Evolutionary conservation across 176 grass and related monocot genomes (phyloP).

Genomic region (Carex littledalei): DNA sequence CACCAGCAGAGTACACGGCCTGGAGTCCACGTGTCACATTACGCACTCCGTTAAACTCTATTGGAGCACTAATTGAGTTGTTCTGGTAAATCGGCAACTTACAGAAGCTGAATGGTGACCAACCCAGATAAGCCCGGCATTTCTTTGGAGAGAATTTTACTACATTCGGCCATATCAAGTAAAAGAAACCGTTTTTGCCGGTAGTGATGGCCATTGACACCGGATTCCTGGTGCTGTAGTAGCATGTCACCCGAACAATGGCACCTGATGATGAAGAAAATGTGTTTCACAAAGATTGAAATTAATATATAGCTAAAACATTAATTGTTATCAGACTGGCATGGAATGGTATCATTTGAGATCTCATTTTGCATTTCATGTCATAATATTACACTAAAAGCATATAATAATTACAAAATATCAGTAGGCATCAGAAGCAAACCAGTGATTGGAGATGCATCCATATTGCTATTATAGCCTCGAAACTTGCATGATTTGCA

Average conservation of each 20-base stretch:
- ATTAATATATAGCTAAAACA: neutral
- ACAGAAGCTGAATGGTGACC: conserved; percentile 17
- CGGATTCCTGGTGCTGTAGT: neutral
- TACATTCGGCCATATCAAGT: neutral
- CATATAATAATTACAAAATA: neutral
- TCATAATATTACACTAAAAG: neutral
- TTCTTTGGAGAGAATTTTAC: neutral
- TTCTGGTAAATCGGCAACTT: conserved; percentile 6
- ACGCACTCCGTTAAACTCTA: neutral
- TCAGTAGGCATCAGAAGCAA: neutral
- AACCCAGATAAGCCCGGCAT: conserved; percentile 15
- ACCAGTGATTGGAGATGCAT: conserved; percentile 26
- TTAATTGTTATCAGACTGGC: neutral
- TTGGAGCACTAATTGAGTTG: neutral
- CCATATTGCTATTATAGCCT: neutral
- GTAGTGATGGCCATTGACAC: neutral
- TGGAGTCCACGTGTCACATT: neutral
- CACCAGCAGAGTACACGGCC: neutral
- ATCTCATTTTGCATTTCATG: neutral
- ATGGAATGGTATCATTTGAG: neutral
- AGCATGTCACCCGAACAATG: conserved; percentile 19
- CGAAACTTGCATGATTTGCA: conserved; percentile 23
- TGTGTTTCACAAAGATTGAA: neutral
- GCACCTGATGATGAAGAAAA: conserved; percentile 11
- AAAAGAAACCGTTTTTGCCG: neutral